Percentiles rank a stretch among this genome's conserved stretches.
phyloP scores from a whole-genome alignment of 441 rosid species.

The Populus hybrid region DNA sequence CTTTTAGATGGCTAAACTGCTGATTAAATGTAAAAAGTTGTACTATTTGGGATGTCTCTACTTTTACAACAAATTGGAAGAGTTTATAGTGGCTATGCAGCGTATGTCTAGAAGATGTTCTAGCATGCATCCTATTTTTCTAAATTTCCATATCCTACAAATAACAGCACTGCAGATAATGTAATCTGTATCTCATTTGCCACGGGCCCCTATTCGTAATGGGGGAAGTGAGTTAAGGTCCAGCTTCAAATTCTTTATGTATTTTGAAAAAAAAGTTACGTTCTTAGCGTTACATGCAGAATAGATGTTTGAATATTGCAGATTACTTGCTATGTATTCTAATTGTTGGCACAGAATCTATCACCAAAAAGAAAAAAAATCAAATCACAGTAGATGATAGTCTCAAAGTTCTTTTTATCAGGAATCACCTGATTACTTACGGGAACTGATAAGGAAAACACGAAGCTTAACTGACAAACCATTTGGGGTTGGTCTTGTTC shows the following conservation, averaged over 20 bases:
- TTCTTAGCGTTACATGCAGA: neutral
- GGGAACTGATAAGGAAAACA: conserved; percentile 68
- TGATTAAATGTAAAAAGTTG: neutral
- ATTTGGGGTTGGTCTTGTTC: conserved; percentile 74
- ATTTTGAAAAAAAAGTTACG: neutral
- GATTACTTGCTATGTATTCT: neutral
- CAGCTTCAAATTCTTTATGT: neutral
- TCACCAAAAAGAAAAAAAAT: neutral
- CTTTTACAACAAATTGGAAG: neutral
- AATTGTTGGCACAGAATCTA: conserved; percentile 10
- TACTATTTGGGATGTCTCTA: neutral
- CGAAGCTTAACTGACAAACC: conserved; percentile 65
- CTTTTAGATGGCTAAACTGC: neutral
- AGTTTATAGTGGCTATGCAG: neutral
- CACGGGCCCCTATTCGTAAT: neutral
- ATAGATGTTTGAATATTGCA: neutral
- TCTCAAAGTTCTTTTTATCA: conserved; percentile 20
- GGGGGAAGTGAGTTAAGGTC: neutral
- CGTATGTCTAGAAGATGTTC: neutral
- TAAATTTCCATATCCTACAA: neutral
- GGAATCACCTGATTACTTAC: conserved; percentile 71
- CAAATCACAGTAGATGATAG: neutral
- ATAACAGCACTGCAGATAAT: neutral
- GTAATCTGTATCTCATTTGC: neutral
- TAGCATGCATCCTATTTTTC: neutral